Conservation (phyloP, 768 basidiomycete genomes). For the Russula foetens region DNA sequence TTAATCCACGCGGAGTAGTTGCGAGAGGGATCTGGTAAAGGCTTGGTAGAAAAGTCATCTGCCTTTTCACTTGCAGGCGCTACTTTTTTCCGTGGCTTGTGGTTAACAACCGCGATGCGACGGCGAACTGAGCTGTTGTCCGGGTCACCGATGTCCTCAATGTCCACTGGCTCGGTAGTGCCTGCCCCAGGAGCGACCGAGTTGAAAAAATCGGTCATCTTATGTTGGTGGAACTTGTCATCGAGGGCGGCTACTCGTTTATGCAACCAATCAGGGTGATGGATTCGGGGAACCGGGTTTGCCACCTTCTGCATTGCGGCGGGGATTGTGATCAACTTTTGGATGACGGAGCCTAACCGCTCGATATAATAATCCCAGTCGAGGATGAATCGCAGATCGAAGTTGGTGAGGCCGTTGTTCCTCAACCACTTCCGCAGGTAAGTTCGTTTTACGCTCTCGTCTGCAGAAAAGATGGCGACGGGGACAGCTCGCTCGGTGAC, state of each 20-base stretch:
- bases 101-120: slow-evolving; percentile 48
- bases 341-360: slow-evolving; percentile 93
- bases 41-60: slow-evolving; percentile 23
- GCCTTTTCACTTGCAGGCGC: slow-evolving; percentile 36
- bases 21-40: slow-evolving; percentile 52
- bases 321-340: slow-evolving; percentile 98
- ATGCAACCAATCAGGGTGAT: slow-evolving; percentile 96
- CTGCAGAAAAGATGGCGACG: slow-evolving; percentile 95
- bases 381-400: slow-evolving; percentile 88
- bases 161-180: slow-evolving; percentile 31
- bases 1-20: slow-evolving; percentile 75
- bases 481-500: slow-evolving; percentile 97
- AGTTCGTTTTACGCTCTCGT: slow-evolving; percentile 79
- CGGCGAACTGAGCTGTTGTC: slow-evolving; percentile 24
- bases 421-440: slow-evolving; percentile 97
- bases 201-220: slow-evolving; percentile 90
- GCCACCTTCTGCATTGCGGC: slow-evolving; percentile 96
- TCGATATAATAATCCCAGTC: slow-evolving; percentile 99
- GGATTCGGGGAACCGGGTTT: slow-evolving; percentile 92
- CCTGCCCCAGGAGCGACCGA: slow-evolving; percentile 29
- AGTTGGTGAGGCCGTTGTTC: slow-evolving; percentile 77
- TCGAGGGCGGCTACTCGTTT: slow-evolving; percentile 81
- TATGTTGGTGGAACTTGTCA: slow-evolving; percentile 98
- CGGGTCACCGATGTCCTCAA: slow-evolving; percentile 47
- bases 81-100: slow-evolving; percentile 35